Evolutionary conservation across 2,329 filamentous ascomycete species (phyloP), one percentile per base, ranked within the genome.

Genomic region (Fusarium ramigenum): DNA sequence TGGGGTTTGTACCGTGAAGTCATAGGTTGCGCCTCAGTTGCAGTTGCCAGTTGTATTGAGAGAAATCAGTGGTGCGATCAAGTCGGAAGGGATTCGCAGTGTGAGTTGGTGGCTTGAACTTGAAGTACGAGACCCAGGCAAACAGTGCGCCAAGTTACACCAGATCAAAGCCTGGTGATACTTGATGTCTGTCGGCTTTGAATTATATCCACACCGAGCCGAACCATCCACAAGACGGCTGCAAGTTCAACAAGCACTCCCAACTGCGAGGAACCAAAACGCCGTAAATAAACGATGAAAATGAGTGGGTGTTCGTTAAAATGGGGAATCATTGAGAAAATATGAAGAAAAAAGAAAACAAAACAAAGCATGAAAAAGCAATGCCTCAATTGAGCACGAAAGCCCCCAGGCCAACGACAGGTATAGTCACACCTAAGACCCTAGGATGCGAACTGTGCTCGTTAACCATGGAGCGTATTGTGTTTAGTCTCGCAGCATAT

Each of bases 261-360:
- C 64, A 47, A n/a, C 42, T n/a, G n/a, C 46, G 71, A 62, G 44
- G 44, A 42, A 60, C 43, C 47, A 67, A 57, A 57, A 73, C 69
- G 60, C 66, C 61, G 28, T 63, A 46, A 63, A 50, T 66, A 47
- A 63, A 39, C 28, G 32, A 74, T 65, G 61, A 64, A 64, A 44
- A 43, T 58, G 39, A 42, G 66, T 32, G 36, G 40, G 50, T 53
- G 61, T 53, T 65, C 16, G 39, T 63, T 11, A 44, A 40, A 62
- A 50, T 37, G 64, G 72, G 75, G 72, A 75, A 77, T 77, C 69
- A 70, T 73, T 28, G 37, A 32, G 25, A 11, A 44, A 53, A 30
- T 47, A 30, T 21, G 15, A n/a, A 39, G 23, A 32, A 16, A 39
- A 68, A 49, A n/a, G 28, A 1, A 28, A 44, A 44, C 10, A 25